Evolutionary conservation across 495 filamentous ascomycete species (phyloP).

Genomic region (Penicillium desertorum): DNA sequence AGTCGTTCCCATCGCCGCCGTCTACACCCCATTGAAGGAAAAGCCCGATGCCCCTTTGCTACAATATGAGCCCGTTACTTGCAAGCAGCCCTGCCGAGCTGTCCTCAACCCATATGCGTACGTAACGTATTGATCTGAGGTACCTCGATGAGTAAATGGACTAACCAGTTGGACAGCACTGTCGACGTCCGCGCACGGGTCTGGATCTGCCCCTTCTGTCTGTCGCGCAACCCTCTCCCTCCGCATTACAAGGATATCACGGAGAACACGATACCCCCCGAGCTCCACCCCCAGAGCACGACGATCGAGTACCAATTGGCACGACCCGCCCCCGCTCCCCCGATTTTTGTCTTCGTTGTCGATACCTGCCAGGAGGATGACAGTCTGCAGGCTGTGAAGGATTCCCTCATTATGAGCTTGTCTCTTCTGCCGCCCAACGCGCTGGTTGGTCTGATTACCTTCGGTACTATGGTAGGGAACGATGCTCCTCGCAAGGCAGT

Average conservation of each 20-base stretch:
- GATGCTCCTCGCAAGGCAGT: not conserved
- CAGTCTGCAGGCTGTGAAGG: slow-evolving; percentile 91
- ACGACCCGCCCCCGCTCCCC: slow-evolving; percentile 86
- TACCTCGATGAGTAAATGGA: slow-evolving; percentile 5
- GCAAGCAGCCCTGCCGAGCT: slow-evolving; percentile 93
- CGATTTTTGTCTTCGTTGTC: slow-evolving; percentile 96
- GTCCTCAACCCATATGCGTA: slow-evolving; percentile 98
- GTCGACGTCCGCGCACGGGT: slow-evolving; percentile 92
- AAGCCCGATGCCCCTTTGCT: slow-evolving; percentile 85
- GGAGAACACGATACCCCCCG: slow-evolving; percentile 87
- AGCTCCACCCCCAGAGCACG: slow-evolving; percentile 89
- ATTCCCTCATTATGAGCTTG: slow-evolving; percentile 95
- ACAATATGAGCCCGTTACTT: slow-evolving; percentile 96
- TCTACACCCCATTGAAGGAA: slow-evolving; percentile 97
- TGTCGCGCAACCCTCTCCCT: slow-evolving; percentile 90
- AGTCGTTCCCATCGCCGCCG: slow-evolving; percentile 93
- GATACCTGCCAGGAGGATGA: slow-evolving; percentile 99
- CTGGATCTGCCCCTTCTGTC: slow-evolving; percentile 99
- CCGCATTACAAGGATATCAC: slow-evolving; percentile 99
- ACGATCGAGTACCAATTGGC: slow-evolving; percentile 97
- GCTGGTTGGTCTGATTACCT: slow-evolving; percentile 93
- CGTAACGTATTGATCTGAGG: slow-evolving; percentile 22
- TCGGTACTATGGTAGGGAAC: slow-evolving; percentile 81
- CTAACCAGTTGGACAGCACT: slow-evolving; percentile 59
- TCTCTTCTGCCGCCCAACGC: slow-evolving; percentile 91